These are phyloP conservation scores for Irpex sp. DNA, from an alignment of 1,284 basidiomycete species.

Conservation along the genomic window DNA sequence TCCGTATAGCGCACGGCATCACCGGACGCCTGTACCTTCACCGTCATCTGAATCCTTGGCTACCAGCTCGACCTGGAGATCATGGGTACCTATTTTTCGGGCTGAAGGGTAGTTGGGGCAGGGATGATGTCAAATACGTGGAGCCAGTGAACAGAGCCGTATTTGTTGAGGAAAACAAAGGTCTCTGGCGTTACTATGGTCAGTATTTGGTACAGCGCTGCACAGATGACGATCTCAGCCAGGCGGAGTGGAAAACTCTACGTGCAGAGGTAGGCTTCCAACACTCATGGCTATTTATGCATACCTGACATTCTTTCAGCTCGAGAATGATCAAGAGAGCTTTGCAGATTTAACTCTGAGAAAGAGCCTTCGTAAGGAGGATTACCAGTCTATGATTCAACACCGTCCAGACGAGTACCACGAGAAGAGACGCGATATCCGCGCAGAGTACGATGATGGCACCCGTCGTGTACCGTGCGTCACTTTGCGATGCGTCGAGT, in stretches of 20 bases:
- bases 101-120: background rate
- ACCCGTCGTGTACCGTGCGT: background rate
- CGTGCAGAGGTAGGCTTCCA: background rate
- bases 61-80: background rate
- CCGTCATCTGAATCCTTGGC: background rate
- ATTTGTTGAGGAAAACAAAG: background rate
- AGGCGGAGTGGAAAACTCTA: background rate
- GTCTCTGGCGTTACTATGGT: background rate
- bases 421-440: background rate
- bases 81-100: background rate
- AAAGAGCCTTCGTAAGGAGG: background rate
- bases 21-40: background rate
- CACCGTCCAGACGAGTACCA: background rate
- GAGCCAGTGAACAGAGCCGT: background rate
- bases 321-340: background rate
- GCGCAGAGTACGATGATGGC: background rate
- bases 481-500: background rate
- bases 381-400: background rate
- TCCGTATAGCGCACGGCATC: background rate
- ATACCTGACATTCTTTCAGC: background rate
- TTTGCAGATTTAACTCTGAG: background rate
- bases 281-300: background rate
- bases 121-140: background rate
- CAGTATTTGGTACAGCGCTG: background rate
- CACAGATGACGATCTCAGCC: background rate